phyloP scores from a whole-genome alignment of 148 eudicot genomes.

The Vaccinium myrtillus region DNA sequence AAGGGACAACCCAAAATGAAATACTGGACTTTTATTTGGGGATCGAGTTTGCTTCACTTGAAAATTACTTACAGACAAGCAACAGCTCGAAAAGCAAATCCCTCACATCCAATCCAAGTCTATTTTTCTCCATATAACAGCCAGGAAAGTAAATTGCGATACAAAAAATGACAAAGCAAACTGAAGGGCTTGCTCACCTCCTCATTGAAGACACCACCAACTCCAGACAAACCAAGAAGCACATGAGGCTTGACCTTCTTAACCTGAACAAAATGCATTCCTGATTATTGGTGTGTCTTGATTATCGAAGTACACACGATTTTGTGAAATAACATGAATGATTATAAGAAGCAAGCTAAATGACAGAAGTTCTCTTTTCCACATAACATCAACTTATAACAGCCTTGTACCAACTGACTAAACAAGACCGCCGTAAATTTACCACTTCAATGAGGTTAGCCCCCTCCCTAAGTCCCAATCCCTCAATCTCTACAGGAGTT shows the following conservation, averaged over 20 bases:
- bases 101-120: background rate
- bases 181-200: slow-evolving; percentile 47
- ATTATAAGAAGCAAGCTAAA: slow-evolving; percentile 6
- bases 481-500: slow-evolving; percentile 46
- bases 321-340: slow-evolving; percentile 10
- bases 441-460: slow-evolving; percentile 92
- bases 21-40: too few relatives aligned
- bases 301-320: slow-evolving; percentile 8
- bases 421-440: slow-evolving; percentile 11
- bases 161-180: background rate
- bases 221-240: slow-evolving; percentile 98
- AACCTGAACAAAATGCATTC: slow-evolving; percentile 46
- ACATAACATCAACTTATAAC: background rate
- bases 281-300: slow-evolving; percentile 21
- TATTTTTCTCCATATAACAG: background rate
- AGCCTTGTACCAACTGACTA: background rate
- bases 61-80: background rate
- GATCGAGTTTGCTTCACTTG: background rate
- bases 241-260: slow-evolving; percentile 94
- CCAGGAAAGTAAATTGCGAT: background rate
- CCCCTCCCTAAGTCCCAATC: slow-evolving; percentile 80
- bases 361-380: background rate
- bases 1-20: too few relatives aligned
- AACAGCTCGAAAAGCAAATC: background rate
- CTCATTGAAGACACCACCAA: slow-evolving; percentile 88